Base-by-base conservation (phyloP, 257 asterid species). In the Ajuga chamaepitys region DNA sequence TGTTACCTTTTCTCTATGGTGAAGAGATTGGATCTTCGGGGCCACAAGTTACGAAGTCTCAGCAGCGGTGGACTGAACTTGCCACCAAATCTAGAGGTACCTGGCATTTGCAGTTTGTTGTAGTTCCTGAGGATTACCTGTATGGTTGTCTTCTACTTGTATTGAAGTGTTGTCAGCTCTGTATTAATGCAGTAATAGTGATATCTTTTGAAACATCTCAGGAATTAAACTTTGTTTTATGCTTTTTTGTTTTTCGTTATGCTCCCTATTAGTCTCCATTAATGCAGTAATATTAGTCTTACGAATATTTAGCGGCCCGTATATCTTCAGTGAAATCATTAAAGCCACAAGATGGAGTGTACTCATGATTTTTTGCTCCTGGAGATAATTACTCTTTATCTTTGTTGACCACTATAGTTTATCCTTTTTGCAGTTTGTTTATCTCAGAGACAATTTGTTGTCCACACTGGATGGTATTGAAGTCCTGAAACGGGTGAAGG, bases 11-110 rank as follows among this genome's bases (percentile, higher is more conserved):
- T 48, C 64, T 72, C 42, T 44, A 64, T 68, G 18, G 38, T 82
- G 75, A 65, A 94, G 99, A 88, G 99, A 68, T 78, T 94, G 95
- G 99, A 94, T 88, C 96, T 90, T 44, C 91, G 99, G 66, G 99
- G 99, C 35, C 96, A 90, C 84, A 88, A 78, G 77, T 82, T 94
- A 74, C 91, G 91, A 53, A 86, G 79, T 78, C 97, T 94, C 82
- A 82, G 59, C 61, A 77, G 70, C 24, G 79, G 81, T 46, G 95
- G 95, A 63, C 76, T 90, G 81, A 86, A 86, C 74, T 77, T 87
- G 79, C 77, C 96, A 42, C 91, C 94, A 46, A 85, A 73, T 82
- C 85, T 94, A 24, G 99, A 94, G 99, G 99, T 94, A 88, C 61
- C 34, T 42, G 35, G 13, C 50, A 53, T 51, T 57, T 58, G 8